Evolutionary conservation across 2,329 filamentous ascomycete species (phyloP).

Genomic region (Penicillium crustosum): DNA sequence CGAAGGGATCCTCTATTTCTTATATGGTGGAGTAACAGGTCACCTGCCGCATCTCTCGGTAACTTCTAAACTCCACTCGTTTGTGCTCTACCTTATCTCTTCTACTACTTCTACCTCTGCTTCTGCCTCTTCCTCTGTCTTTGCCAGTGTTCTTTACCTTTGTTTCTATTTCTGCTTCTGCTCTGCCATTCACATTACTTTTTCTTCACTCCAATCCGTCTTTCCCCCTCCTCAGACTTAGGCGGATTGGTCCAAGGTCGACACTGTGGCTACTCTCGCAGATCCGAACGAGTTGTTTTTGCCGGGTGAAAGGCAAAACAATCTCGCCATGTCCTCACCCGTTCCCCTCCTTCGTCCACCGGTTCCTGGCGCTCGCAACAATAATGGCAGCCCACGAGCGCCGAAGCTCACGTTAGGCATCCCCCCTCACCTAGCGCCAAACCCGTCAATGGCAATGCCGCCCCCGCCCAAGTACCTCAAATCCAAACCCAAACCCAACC

Average conservation of each 20-base stretch:
- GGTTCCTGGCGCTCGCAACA: constrained; percentile 67
- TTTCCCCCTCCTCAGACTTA: constrained; percentile 9
- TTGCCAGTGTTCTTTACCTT: background rate
- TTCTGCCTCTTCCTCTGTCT: background rate
- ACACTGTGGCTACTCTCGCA: constrained; percentile 41
- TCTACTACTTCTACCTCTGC: constrained; percentile 12
- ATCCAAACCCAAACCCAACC: constrained; percentile 55
- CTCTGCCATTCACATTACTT: background rate
- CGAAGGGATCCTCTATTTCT: background rate
- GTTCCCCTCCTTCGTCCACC: constrained; percentile 81
- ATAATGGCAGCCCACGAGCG: constrained; percentile 61
- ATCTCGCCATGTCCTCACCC: constrained; percentile 63
- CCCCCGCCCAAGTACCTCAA: constrained; percentile 38
- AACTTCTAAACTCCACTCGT: constrained; percentile 17
- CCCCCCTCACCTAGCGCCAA: constrained; percentile 82
- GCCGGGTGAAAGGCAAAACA: constrained; percentile 43
- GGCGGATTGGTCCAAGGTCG: constrained; percentile 20
- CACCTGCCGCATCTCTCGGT: constrained; percentile 13
- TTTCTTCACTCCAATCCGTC: constrained; percentile 9
- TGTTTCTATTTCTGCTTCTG: background rate
- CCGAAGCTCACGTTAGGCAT: constrained; percentile 87
- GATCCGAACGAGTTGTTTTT: constrained; percentile 44
- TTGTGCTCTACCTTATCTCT: constrained; percentile 13
- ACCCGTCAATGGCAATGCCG: constrained; percentile 59
- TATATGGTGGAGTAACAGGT: constrained; percentile 9